A percentile compares a stretch with the other conserved stretches of the same genome.
Evolutionary conservation across 129 eudicot genomes (phyloP).

Genomic region (Lactuca sativa): DNA sequence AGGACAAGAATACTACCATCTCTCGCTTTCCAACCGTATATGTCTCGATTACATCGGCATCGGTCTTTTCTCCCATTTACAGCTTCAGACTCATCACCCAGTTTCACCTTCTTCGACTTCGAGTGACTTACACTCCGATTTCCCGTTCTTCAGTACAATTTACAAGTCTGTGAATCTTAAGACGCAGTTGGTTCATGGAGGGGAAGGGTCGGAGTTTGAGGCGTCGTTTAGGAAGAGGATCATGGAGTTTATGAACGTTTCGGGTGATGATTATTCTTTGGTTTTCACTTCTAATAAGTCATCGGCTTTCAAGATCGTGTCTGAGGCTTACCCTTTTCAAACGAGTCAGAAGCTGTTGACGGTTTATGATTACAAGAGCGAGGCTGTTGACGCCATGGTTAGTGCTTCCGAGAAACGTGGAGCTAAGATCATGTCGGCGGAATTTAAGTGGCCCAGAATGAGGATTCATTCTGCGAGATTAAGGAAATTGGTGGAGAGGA

Average conservation of each 20-base stretch:
- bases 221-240: constrained; percentile 56
- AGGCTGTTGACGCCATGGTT: constrained; percentile 62
- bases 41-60: constrained; percentile 89
- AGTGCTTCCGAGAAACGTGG: constrained; percentile 64
- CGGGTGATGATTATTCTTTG: constrained; percentile 57
- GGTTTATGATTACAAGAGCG: constrained; percentile 80
- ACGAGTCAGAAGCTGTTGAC: constrained; percentile 60
- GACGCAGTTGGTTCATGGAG: constrained; percentile 60
- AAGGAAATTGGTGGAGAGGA: constrained; percentile 50
- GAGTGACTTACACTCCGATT: constrained; percentile 39
- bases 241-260: constrained; percentile 61
- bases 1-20: constrained; percentile 62
- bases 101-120: constrained; percentile 37
- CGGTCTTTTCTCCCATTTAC: constrained; percentile 79
- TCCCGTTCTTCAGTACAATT: constrained; percentile 46
- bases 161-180: constrained; percentile 69
- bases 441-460: constrained; percentile 79
- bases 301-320: constrained; percentile 72
- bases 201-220: constrained; percentile 63
- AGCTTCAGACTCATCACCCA: constrained; percentile 43
- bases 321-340: constrained; percentile 78
- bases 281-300: constrained; percentile 76
- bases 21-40: constrained; percentile 52
- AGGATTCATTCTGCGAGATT: constrained; percentile 54
- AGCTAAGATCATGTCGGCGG: constrained; percentile 60